Evolutionary conservation across 2,329 filamentous ascomycete species (phyloP).

Genomic region (Diaporthe helianthi): DNA sequence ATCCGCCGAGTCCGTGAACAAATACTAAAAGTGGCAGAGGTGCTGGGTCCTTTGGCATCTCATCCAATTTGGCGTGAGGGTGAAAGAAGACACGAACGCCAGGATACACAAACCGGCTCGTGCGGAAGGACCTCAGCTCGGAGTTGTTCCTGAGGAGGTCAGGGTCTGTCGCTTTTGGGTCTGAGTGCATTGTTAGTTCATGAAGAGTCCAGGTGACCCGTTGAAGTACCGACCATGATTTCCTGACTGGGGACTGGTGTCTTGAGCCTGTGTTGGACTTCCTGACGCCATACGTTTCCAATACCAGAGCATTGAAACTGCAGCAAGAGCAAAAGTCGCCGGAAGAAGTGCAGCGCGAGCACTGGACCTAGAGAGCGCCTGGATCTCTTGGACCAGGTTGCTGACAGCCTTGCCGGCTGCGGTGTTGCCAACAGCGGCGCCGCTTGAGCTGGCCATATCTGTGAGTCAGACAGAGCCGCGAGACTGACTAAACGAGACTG

Average conservation of each 20-base stretch:
- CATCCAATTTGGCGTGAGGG: conserved; percentile 80
- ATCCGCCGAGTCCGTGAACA: conserved; percentile 92
- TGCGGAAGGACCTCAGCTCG: conserved; percentile 74
- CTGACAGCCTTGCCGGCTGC: conserved; percentile 24
- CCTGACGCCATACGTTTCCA: conserved; percentile 30
- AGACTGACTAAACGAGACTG: conserved; percentile 5
- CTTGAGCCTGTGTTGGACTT: conserved; percentile 7
- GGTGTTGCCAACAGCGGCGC: conserved; percentile 15
- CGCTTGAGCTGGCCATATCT: conserved; percentile 30
- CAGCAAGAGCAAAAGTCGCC: conserved; percentile 16
- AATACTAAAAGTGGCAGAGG: conserved; percentile 88
- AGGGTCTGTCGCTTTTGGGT: conserved; percentile 70
- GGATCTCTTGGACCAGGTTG: conserved; percentile 19
- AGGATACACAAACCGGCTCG: conserved; percentile 73
- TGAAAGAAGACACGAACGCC: conserved; percentile 84
- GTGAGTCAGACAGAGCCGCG: conserved; percentile 3
- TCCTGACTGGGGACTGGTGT: neutral
- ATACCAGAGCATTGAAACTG: conserved; percentile 26
- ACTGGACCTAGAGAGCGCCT: neutral
- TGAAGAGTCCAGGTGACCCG: too few relatives aligned
- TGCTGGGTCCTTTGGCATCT: conserved; percentile 75
- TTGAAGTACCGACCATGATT: conserved; percentile 20
- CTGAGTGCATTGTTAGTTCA: conserved; percentile 32
- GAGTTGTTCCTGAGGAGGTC: conserved; percentile 82
- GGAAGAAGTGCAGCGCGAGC: conserved; percentile 9